phyloP scores from a whole-genome alignment of 176 grass and related monocot genomes.

The Carex littledalei region DNA sequence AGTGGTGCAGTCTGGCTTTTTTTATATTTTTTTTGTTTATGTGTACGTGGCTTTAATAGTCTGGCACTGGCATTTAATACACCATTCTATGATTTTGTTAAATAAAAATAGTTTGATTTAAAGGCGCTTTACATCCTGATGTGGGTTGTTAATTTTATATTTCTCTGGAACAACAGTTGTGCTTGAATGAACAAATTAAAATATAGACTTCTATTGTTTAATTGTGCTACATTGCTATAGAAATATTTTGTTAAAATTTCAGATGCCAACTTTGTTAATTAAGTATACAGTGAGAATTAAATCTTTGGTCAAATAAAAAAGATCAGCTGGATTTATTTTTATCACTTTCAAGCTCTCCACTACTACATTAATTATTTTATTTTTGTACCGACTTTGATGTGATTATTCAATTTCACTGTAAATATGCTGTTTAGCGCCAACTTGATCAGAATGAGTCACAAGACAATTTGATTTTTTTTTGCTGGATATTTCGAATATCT shows the following conservation, averaged over 20 bases:
- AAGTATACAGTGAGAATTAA: background rate
- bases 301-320: background rate
- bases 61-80: background rate
- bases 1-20: constrained; percentile 9
- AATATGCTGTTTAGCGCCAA: too few relatives aligned
- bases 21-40: background rate
- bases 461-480: too few relatives aligned
- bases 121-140: background rate
- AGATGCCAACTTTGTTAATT: constrained; percentile 1
- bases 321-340: background rate
- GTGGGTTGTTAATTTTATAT: constrained; percentile 2
- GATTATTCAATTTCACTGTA: background rate
- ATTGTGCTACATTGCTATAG: background rate
- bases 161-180: background rate
- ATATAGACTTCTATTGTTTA: background rate
- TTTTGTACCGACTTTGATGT: background rate
- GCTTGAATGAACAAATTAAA: background rate
- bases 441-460: too few relatives aligned
- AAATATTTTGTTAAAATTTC: background rate
- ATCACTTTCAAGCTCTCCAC: constrained; percentile 10
- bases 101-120: background rate
- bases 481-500: too few relatives aligned
- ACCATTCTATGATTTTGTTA: background rate
- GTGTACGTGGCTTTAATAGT: background rate
- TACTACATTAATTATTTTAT: constrained; percentile 12